Percentiles rank a stretch among this genome's conserved stretches.
Conservation (phyloP, 176 grass and related monocot genomes). For the Cenchrus americanus region DNA sequence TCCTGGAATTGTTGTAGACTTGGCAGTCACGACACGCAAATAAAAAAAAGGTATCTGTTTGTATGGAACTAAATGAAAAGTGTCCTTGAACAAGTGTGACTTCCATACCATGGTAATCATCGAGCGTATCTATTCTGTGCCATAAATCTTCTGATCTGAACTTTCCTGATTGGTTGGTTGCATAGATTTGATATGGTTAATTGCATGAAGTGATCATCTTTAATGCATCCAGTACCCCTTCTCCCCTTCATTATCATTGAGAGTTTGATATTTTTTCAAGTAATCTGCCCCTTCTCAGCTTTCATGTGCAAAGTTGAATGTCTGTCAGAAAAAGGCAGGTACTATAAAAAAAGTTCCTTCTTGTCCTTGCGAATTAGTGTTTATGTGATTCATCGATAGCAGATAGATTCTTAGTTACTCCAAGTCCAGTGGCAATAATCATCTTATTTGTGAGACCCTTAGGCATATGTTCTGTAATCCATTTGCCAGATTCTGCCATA, state of each 20-base stretch:
- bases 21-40: not conserved
- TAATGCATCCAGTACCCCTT: slow-evolving; percentile 36
- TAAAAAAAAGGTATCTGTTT: not conserved
- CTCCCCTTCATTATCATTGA: slow-evolving; percentile 1
- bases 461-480: slow-evolving; percentile 1
- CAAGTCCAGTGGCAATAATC: not conserved
- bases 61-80: slow-evolving; percentile 28
- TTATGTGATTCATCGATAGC: not conserved
- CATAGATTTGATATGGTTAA: slow-evolving; percentile 52
- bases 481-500: not conserved
- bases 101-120: slow-evolving; percentile 41
- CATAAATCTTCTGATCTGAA: slow-evolving; percentile 30
- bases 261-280: slow-evolving; percentile 2
- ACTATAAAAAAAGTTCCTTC: not conserved
- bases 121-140: not conserved
- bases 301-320: not conserved
- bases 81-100: slow-evolving; percentile 34
- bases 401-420: not conserved
- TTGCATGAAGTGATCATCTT: slow-evolving; percentile 16
- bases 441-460: not conserved
- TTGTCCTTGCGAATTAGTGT: not conserved
- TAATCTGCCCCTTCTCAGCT: slow-evolving; percentile 18
- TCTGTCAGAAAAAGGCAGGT: not conserved
- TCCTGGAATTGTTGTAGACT: slow-evolving; percentile 26
- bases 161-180: slow-evolving; percentile 46